Base-by-base conservation (phyloP, 169 alveolate genomes). In the Cyclospora cayetanensis region DNA sequence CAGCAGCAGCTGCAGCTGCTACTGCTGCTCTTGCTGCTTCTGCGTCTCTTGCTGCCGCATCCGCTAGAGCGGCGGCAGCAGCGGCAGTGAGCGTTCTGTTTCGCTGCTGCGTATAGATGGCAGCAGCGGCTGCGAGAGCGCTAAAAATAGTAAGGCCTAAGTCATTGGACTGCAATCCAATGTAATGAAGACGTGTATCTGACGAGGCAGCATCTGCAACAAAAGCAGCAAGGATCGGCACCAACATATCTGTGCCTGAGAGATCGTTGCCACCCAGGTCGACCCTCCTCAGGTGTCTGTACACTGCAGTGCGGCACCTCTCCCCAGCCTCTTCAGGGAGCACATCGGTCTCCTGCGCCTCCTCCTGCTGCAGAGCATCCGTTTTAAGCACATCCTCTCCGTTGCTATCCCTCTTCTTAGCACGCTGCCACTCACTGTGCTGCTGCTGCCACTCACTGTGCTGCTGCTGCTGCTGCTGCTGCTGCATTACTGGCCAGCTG, bases 381-480 rank as follows among this genome's bases (percentile, higher is more conserved):
- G n/a, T n/a, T n/a, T n/a, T n/a, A n/a, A n/a, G n/a, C n/a, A 34
- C 39, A 12, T 70, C 82, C 55, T 70, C 82, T 12, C 82, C 82
- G 82, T 70, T 70, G 82, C 82, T 70, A 52, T 70, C 82, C 53
- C 82, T 70, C 82, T n/a, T n/a, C n/a, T 70, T 70, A 9, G 39
- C 15, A 46, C 82, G 11, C 31, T 70, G 50, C 53, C 82, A 20
- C 52, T 70, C 82, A 9, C 82, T 25, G 31, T 70, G 82, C 53
- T 70, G 82, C 37, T 25, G 29, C 74, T 63, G 39, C 74, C 29
- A 52, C 82, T 70, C 37, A 27, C 39, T 46, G 34, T 70, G 82
- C 53, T 35, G 25, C 50, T 7, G 79, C 50, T 66, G 79, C 79
- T 66, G 79, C 79, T 66, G 79, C 79, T 66, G 50, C 79, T 66